Evolutionary conservation across 73 alveolate species (phyloP), one percentile per base, ranked within the genome.

Genomic region (Blepharisma stoltei): DNA sequence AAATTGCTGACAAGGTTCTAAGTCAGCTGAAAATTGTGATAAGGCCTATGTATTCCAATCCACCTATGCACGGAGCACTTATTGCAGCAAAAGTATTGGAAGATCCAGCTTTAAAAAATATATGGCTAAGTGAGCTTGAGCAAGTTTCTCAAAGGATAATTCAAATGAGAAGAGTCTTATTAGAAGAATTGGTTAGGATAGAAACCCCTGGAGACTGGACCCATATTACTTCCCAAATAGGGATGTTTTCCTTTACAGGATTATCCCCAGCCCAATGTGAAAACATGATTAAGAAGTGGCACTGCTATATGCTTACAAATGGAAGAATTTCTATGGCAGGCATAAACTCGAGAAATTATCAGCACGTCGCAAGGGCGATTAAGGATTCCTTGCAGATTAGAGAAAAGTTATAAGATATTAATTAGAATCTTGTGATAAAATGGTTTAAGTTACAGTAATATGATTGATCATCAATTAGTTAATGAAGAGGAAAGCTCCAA

Each of bases 231-330:
- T 54, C 70, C 55, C 93, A 96, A 91, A 94, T 88, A 50, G 99
- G 99, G 41, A 94, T 96, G 98, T 96, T 96, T 90, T 81, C 97
- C 67, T 96, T 55, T 91, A 94, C 97, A 46, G 99, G 99, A n/a
- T 88, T 96, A 43, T 83, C 96, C 55, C 94, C 93, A 60, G 93
- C 88, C 78, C 96, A 94, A 89, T 79, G 92, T 78, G 97, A 95
- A 41, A 77, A 77, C 54, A 71, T 95, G 85, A 93, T 78, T 69
- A 78, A 84, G 66, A 84, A 94, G 89, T 88, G 83, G 67, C 99
- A 95, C 89, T 78, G 95, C 75, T 95, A 94, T 81, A 46, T 83
- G 85, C 70, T 94, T n/a, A 85, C 84, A 47, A 84, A 75, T 47
- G 99, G 99, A 69, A 90, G 99, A 87, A 92, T 94, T 77, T 84